Base-by-base conservation (phyloP, 108 stramenopile species). In the Craspedostauros australis region DNA sequence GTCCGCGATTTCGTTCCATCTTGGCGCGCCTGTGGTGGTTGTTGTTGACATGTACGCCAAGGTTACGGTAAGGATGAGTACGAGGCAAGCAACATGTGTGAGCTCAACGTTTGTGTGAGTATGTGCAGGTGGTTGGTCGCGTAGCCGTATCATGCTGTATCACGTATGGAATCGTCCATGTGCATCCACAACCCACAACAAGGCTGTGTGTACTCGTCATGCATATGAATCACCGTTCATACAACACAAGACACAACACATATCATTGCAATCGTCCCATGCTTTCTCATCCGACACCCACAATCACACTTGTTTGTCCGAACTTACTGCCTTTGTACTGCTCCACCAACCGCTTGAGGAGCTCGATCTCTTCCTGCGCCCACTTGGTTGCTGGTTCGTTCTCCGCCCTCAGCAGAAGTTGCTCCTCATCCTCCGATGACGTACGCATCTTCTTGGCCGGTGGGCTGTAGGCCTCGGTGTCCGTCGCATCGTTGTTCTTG, bases 1-100 rank as follows among this genome's bases (percentile, higher is more conserved):
- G 19, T 61, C 60, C 12, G 83, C 76, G 51, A 89, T 67, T 37
- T 74, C 80, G 58, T 80, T 78, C 88, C 88, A 89, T 21, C 75
- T 57, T 37, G 88, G 83, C 22, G 86, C 66, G 42, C 60, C 73
- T 74, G 59, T 37, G 43, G 18, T 26, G 30, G 31, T n/a, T n/a
- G n/a, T n/a, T n/a, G n/a, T n/a, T n/a, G n/a, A n/a, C 45, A 18
- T n/a, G n/a, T n/a, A n/a, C n/a, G n/a, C n/a, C n/a, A n/a, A n/a
- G n/a, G n/a, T n/a, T n/a, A n/a, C n/a, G n/a, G n/a, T n/a, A n/a
- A n/a, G n/a, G n/a, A n/a, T n/a, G n/a, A n/a, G n/a, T n/a, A n/a
- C n/a, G n/a, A n/a, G n/a, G n/a, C n/a, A n/a, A n/a, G n/a, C n/a
- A n/a, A n/a, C n/a, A n/a, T n/a, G n/a, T n/a, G n/a, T n/a, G n/a